Evolutionary conservation across 2,329 filamentous ascomycete species (phyloP), one percentile per base, ranked within the genome.

Genomic region (Cladophialophora exuberans): DNA sequence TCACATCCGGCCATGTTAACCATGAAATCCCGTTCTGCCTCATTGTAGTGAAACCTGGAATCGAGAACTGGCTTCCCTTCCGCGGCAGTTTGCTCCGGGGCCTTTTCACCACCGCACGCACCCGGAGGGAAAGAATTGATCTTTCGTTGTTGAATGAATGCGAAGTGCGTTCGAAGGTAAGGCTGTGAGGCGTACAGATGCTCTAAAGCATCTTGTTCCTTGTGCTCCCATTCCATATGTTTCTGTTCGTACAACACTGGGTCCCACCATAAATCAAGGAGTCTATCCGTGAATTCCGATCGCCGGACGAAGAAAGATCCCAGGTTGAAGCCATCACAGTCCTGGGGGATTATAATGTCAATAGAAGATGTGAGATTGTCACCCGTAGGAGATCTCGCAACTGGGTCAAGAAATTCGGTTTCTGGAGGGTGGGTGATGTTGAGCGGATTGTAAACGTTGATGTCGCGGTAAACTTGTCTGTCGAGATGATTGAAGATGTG

Each of bases 1-100:
- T 96, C 88, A 70, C 94, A 99, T 3, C 94, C 94, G 4, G 94
- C 94, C 93, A 99, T 97, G 72, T 97, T 99, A 66, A 99, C 93
- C 42, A 97, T 65, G 67, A 99, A 97, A 71, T 99, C 94, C 23
- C 90, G 84, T 56, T 95, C 91, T 36, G 83, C 79, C 72, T 94
- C 80, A 64, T 88, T 81, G 71, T 99, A 99, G 73, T 99, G 95
- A 59, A 95, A 87, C 13, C 81, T 80, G 1, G 84, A 82, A 65
- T 97, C 84, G 6, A 57, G 26, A n/a, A 54, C 10, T 2, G 49
- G 33, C 6, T 63, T 66, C 15, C 41, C 41, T 5, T 49, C 33
- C 26, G 45, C 13, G 31, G 26, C 26, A 5, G 17, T 22, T n/a
- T 62, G 47, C 4, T 39, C 54, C 6, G 43, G 36, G 23, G 49